These are phyloP conservation scores for Logfia minima DNA, from an alignment of 129 eudicot genomes.

Conservation along the genomic window DNA sequence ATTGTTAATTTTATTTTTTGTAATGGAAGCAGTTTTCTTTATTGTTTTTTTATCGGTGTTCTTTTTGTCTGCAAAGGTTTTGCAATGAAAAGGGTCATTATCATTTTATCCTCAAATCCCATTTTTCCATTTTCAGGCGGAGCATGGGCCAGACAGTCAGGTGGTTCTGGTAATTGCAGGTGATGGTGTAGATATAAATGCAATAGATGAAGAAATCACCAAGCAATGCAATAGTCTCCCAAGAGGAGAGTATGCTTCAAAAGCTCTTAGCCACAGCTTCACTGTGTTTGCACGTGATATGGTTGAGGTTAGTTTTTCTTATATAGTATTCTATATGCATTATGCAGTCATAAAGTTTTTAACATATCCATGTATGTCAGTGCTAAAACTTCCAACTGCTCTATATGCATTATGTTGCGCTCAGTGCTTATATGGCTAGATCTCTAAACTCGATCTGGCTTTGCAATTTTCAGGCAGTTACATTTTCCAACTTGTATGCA, in stretches of 20 bases:
- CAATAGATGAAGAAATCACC: constrained; percentile 67
- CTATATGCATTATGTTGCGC: background rate
- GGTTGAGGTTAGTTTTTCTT: constrained; percentile 70
- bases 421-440: background rate
- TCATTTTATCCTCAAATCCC: constrained; percentile 16
- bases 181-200: constrained; percentile 70
- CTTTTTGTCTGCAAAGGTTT: too few species aligned
- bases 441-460: constrained; percentile 10
- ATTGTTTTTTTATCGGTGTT: too few species aligned
- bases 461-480: constrained; percentile 61
- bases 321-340: background rate
- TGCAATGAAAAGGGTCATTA: too few species aligned
- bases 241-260: constrained; percentile 82
- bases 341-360: background rate
- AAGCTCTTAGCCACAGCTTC: constrained; percentile 92
- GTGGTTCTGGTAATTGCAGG: constrained; percentile 95
- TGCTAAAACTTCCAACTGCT: background rate
- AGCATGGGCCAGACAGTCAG: constrained; percentile 99
- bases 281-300: constrained; percentile 92
- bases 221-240: constrained; percentile 89
- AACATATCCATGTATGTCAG: background rate
- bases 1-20: background rate
- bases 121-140: constrained; percentile 66
- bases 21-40: background rate
- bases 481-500: constrained; percentile 89